Evolutionary conservation across 1,284 basidiomycete species (phyloP), one percentile per base, ranked within the genome.

Genomic region (Marasmius tenuissimus): DNA sequence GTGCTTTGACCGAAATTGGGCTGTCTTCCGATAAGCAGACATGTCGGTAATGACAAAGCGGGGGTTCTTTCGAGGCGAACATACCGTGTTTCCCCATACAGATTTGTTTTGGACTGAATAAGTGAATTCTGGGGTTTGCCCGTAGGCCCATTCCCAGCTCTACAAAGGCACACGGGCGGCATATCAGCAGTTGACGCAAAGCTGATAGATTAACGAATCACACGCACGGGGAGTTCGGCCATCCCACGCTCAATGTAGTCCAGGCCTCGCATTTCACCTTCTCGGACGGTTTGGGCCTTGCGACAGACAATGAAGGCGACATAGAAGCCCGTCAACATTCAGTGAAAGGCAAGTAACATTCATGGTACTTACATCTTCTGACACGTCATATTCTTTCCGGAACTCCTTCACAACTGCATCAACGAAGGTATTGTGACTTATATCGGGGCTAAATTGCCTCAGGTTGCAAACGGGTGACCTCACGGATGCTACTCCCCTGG

Each of bases 71-170:
- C 12, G 34, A 49, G 49, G 40, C 16, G 33, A 34, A 72, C 87
- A 72, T 71, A 89, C 91, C 55, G 86, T 73, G 34, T 74, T 70
- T 8, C 89, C 89, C 87, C 87, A 89, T 5, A 70, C 55, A 66
- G 93, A 92, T 14, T 69, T 63, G 14, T 74, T 73, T 16, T 69
- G 63, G 4, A 90, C 63, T 3, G 75, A 78, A 66, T 88, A 87
- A 48, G 86, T 91, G 72, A 99, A 98, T 71, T 97, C 93, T 58
- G 97, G 97, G 0, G 96, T 97, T 72, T 97, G 93, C 0, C 96
- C 97, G 70, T 88, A 98, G 35, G 86, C 81, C 96, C 96, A 99
- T 27, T 92, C 85, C 97, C 97, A 98, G 45, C 84, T 88, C 92
- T 96, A 70, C 18, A 57, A 16, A 33, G 34, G 33, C 27, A 18